Evolutionary conservation across 2,329 filamentous ascomycete species (phyloP).

Genomic region (Nemania diffusa): DNA sequence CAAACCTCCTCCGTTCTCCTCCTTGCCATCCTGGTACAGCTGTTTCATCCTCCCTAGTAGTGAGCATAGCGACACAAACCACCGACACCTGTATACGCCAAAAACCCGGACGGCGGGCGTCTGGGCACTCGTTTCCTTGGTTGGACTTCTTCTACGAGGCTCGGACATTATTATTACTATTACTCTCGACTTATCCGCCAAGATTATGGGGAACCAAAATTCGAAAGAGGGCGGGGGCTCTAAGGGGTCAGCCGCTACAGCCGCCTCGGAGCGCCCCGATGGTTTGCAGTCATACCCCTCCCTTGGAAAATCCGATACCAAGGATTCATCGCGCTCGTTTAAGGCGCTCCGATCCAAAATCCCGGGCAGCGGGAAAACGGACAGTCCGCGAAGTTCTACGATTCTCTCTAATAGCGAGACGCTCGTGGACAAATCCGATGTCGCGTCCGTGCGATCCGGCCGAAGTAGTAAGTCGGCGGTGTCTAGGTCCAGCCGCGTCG

Average conservation of each 20-base stretch:
- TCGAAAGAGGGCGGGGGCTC: slow-evolving; percentile 68
- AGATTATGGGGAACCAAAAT: slow-evolving; percentile 78
- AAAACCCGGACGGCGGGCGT: slow-evolving; percentile 41
- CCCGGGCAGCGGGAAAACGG: slow-evolving; percentile 74
- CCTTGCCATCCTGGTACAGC: slow-evolving; percentile 61
- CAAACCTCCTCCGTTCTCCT: slow-evolving; percentile 57
- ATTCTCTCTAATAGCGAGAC: slow-evolving; percentile 71
- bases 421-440: slow-evolving; percentile 73
- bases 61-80: slow-evolving; percentile 32
- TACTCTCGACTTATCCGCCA: slow-evolving; percentile 4
- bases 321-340: slow-evolving; percentile 89
- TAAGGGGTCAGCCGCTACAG: slow-evolving; percentile 58
- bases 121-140: slow-evolving; percentile 41
- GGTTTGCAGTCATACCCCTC: slow-evolving; percentile 87
- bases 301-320: slow-evolving; percentile 91
- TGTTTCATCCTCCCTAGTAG: slow-evolving; percentile 65
- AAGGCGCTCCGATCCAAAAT: slow-evolving; percentile 90
- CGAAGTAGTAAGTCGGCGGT: slow-evolving; percentile 68
- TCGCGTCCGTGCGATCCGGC: slow-evolving; percentile 77
- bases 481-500: slow-evolving; percentile 60
- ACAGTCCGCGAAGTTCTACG: slow-evolving; percentile 83
- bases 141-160: slow-evolving; percentile 34
- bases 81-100: slow-evolving; percentile 21
- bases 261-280: slow-evolving; percentile 55
- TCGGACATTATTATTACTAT: slow-evolving; percentile 22